Evolutionary conservation across 208 protist genomes (phyloP).

Genomic region (Trypanosomatidae sp.): DNA sequence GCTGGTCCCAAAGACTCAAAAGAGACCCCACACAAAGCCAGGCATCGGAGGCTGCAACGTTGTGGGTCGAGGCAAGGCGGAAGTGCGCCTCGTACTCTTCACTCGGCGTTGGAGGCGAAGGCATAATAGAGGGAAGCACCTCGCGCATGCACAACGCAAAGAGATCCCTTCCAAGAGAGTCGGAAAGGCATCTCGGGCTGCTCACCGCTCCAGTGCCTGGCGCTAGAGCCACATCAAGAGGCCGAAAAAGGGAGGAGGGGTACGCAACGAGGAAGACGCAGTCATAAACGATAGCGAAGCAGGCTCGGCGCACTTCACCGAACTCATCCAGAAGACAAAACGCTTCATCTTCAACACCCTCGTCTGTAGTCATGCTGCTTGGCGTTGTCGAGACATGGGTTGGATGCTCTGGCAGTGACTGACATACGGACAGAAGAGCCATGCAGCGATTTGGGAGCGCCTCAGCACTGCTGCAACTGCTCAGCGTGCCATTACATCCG

Average conservation of each 20-base stretch:
- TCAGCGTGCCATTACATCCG: neutral
- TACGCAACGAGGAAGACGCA: conserved; percentile 24
- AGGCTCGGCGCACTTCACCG: conserved; percentile 43
- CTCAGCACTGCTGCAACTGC: neutral
- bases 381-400: neutral
- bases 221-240: neutral
- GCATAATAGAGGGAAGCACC: neutral
- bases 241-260: conserved; percentile 17
- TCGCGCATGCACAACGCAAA: conserved; percentile 20
- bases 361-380: neutral
- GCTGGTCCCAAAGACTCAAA: conserved; percentile 27
- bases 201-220: neutral
- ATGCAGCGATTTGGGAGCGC: conserved; percentile 24
- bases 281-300: conserved; percentile 48
- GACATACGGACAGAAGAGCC: conserved; percentile 18
- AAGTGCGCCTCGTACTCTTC: neutral
- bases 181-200: conserved; percentile 1
- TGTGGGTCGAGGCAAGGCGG: conserved; percentile 8
- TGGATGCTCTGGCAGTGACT: conserved; percentile 17
- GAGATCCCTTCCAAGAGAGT: conserved; percentile 12
- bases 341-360: conserved; percentile 1
- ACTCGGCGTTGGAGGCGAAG: too few relatives aligned
- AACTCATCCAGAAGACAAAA: conserved; percentile 2
- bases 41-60: conserved; percentile 24
- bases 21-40: conserved; percentile 25